Evolutionary conservation across 257 asterid species (phyloP).

Genomic region (Cinchona pubescens): DNA sequence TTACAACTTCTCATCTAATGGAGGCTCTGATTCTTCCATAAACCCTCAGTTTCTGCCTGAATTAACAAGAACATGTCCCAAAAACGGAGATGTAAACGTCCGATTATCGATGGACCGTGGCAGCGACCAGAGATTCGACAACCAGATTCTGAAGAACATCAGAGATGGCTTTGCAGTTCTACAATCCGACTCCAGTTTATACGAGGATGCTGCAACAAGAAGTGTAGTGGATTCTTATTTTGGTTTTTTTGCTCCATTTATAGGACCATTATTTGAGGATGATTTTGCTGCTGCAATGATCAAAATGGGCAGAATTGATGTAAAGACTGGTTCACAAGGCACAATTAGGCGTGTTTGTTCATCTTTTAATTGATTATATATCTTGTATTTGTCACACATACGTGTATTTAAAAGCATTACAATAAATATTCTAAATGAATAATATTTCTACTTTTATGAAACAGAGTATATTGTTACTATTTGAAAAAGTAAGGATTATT

Average conservation of each 20-base stretch:
- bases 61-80: constrained; percentile 52
- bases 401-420: neutral
- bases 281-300: constrained; percentile 68
- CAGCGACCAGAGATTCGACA: constrained; percentile 49
- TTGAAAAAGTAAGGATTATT: too few relatives aligned
- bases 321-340: constrained; percentile 56
- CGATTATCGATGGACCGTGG: constrained; percentile 64
- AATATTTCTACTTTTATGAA: too few relatives aligned
- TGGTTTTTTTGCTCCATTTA: constrained; percentile 33
- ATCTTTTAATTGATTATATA: constrained; percentile 31
- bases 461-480: too few relatives aligned
- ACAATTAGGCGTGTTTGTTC: constrained; percentile 64
- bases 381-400: neutral
- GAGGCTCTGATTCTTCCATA: constrained; percentile 75
- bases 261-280: constrained; percentile 54
- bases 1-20: constrained; percentile 44
- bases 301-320: constrained; percentile 75
- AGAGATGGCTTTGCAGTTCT: constrained; percentile 71
- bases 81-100: constrained; percentile 41
- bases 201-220: constrained; percentile 53
- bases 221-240: constrained; percentile 69
- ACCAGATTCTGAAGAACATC: constrained; percentile 50
- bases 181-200: constrained; percentile 62
- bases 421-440: neutral
- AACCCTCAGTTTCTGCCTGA: constrained; percentile 56